Conservation (phyloP, 352 stramenopile species). For the Phytophthora ramorum region DNA sequence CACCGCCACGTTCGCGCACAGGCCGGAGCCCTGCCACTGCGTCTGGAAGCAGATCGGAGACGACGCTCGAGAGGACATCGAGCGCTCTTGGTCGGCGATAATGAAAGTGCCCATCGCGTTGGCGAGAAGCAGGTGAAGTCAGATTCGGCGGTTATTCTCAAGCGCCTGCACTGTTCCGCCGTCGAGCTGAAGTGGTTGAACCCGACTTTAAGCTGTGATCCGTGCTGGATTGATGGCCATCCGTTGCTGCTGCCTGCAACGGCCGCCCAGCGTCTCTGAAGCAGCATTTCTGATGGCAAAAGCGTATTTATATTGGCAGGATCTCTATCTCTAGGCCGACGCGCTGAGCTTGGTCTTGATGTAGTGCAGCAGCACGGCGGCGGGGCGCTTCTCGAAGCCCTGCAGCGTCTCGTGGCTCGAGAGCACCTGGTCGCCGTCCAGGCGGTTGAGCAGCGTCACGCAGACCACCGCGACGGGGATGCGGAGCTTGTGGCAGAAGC, state of each 20-base stretch:
- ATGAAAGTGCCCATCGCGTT: constrained; percentile 17
- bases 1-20: constrained; percentile 32
- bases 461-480: constrained; percentile 81
- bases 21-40: constrained; percentile 6
- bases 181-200: constrained; percentile 9
- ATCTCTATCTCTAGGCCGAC: constrained; percentile 23
- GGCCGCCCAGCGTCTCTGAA: not conserved
- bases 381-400: constrained; percentile 68
- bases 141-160: constrained; percentile 17
- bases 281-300: constrained; percentile 1
- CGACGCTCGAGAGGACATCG: not conserved
- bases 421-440: constrained; percentile 80
- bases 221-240: constrained; percentile 8
- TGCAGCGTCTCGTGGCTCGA: constrained; percentile 68
- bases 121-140: constrained; percentile 5
- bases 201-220: not conserved
- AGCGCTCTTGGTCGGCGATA: constrained; percentile 4
- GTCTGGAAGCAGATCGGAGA: constrained; percentile 32
- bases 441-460: constrained; percentile 79
- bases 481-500: constrained; percentile 79
- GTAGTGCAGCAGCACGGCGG: constrained; percentile 68
- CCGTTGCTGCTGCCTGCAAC: constrained; percentile 7
- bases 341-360: constrained; percentile 68
- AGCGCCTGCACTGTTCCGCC: constrained; percentile 16
- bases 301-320: constrained; percentile 12